phyloP scores from a whole-genome alignment of 352 stramenopile species.

The Globisporangium canariense region DNA sequence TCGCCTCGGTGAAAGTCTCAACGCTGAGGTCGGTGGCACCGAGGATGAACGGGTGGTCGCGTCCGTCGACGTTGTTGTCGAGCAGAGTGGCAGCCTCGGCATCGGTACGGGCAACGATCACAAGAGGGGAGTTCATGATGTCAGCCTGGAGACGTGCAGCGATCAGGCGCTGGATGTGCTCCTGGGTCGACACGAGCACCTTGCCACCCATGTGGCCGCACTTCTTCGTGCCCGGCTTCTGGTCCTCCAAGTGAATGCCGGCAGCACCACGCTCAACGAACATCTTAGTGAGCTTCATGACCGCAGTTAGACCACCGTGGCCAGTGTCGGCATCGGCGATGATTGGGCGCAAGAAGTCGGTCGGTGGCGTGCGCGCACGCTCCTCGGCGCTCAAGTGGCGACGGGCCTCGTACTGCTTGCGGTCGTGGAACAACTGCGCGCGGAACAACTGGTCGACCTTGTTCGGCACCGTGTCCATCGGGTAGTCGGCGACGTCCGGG shows the following conservation, averaged over 20 bases:
- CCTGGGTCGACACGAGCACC: slow-evolving; percentile 95
- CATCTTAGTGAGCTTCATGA: slow-evolving; percentile 99
- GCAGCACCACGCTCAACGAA: slow-evolving; percentile 97
- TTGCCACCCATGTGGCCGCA: slow-evolving; percentile 99
- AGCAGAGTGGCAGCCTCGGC: slow-evolving; percentile 96
- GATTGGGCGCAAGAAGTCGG: slow-evolving; percentile 97
- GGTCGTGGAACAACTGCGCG: slow-evolving; percentile 97
- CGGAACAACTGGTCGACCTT: slow-evolving; percentile 98
- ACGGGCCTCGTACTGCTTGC: slow-evolving; percentile 94
- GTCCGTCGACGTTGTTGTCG: slow-evolving; percentile 96
- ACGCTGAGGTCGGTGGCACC: slow-evolving; percentile 90
- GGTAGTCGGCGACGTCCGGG: slow-evolving; percentile 98
- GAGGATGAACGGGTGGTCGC: slow-evolving; percentile 98
- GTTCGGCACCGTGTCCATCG: slow-evolving; percentile 97
- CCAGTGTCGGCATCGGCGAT: slow-evolving; percentile 98
- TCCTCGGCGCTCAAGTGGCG: slow-evolving; percentile 77
- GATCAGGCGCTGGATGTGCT: slow-evolving; percentile 97
- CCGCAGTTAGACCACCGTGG: slow-evolving; percentile 93
- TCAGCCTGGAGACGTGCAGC: slow-evolving; percentile 95
- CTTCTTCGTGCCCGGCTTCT: slow-evolving; percentile 99
- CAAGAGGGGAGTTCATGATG: slow-evolving; percentile 92
- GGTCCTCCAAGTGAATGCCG: slow-evolving; percentile 98
- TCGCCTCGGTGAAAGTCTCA: slow-evolving; percentile 83
- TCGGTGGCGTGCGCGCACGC: slow-evolving; percentile 65
- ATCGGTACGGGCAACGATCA: slow-evolving; percentile 97